Evolutionary conservation across 78 protist species (phyloP).

Genomic region (Guillardia theta): DNA sequence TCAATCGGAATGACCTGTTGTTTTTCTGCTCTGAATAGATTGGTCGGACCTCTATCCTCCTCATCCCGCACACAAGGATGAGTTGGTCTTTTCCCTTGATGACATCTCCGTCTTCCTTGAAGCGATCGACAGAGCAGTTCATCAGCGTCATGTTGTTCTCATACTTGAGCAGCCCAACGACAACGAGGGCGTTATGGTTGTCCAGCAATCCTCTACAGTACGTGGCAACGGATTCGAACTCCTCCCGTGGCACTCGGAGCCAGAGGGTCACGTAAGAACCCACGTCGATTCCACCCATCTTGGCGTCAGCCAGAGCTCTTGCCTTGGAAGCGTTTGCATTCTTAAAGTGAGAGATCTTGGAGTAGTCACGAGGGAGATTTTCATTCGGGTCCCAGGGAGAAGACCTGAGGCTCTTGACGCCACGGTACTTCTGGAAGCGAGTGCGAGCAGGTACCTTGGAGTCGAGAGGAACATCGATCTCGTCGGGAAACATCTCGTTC

Average conservation of each 20-base stretch:
- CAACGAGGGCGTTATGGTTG: too few species aligned
- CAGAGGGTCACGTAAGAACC: slow-evolving; percentile 66
- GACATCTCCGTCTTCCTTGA: slow-evolving; percentile 53
- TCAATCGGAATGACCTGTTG: neutral
- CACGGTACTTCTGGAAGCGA: slow-evolving; percentile 75
- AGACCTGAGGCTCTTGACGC: slow-evolving; percentile 37
- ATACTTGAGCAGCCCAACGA: slow-evolving; percentile 70
- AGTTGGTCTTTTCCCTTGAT: slow-evolving; percentile 63
- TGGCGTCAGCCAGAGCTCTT: slow-evolving; percentile 29
- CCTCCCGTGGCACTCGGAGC: slow-evolving; percentile 46
- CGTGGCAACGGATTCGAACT: too few species aligned
- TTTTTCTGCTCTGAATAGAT: neutral
- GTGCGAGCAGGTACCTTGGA: slow-evolving; percentile 70
- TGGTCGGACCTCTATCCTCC: neutral
- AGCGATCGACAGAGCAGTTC: slow-evolving; percentile 68
- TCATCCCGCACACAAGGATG: neutral
- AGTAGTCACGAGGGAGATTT: slow-evolving; percentile 92
- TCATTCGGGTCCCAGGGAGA: slow-evolving; percentile 94
- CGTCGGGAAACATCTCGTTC: slow-evolving; percentile 84
- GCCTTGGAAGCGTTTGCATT: slow-evolving; percentile 61
- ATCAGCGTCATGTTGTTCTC: slow-evolving; percentile 89
- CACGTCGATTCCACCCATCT: slow-evolving; percentile 6
- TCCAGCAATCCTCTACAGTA: too few species aligned
- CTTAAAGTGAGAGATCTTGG: slow-evolving; percentile 86
- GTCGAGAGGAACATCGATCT: slow-evolving; percentile 49